Percentiles rank a stretch among this genome's conserved stretches.
Evolutionary conservation across 1,284 basidiomycete genomes (phyloP).

Genomic region (Marasmius tenuissimus): DNA sequence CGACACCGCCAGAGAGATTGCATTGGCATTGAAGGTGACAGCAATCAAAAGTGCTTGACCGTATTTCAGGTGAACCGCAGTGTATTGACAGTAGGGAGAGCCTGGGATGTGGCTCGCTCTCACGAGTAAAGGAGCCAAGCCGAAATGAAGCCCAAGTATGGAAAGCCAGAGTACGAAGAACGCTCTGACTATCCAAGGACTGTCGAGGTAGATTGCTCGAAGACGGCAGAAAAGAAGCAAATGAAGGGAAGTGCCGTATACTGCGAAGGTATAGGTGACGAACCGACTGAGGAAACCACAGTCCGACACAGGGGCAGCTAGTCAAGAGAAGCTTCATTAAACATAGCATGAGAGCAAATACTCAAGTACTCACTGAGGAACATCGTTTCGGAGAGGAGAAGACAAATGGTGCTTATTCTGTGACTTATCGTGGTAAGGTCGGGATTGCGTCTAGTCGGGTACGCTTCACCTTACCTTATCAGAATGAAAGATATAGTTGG

Average conservation of each 20-base stretch:
- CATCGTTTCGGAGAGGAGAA: neutral
- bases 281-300: neutral
- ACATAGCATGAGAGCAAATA: neutral
- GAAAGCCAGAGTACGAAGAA: neutral
- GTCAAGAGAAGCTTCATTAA: neutral
- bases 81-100: neutral
- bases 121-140: neutral
- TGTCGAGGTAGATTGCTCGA: neutral
- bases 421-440: neutral
- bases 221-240: neutral
- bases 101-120: neutral
- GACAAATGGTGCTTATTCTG: neutral
- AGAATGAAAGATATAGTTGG: too few species aligned
- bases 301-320: neutral
- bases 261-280: neutral
- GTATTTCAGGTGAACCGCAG: neutral
- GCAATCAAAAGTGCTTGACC: neutral
- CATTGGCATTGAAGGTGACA: neutral
- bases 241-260: neutral
- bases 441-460: too few species aligned
- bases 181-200: neutral
- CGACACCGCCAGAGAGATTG: neutral
- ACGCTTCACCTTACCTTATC: too few species aligned
- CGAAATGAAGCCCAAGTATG: neutral
- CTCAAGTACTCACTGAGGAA: neutral